Percentiles rank a stretch among this genome's conserved stretches.
These are phyloP conservation scores for Aureobasidium musti DNA, from an alignment of 2,329 filamentous ascomycete genomes.

Conservation along the genomic window DNA sequence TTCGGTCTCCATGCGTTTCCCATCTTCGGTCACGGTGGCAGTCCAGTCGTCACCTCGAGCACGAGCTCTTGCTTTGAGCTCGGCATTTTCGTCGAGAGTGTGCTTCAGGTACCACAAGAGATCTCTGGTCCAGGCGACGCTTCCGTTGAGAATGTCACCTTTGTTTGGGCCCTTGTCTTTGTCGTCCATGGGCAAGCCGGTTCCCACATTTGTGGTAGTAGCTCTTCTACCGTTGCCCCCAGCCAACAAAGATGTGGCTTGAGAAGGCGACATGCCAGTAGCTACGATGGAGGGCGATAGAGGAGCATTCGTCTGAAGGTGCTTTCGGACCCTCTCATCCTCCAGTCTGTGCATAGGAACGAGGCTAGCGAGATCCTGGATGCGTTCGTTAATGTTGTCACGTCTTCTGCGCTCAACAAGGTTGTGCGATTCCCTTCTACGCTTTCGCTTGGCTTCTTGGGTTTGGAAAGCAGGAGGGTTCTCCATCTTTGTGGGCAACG, in stretches of 20 bases:
- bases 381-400: constrained; percentile 98
- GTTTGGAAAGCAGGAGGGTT: constrained; percentile 59
- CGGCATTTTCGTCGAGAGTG: constrained; percentile 85
- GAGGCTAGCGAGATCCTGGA: constrained; percentile 91
- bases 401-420: constrained; percentile 90
- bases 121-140: constrained; percentile 95
- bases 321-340: constrained; percentile 95
- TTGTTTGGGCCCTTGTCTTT: constrained; percentile 99
- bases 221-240: constrained; percentile 81
- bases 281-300: constrained; percentile 79
- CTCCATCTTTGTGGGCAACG: constrained; percentile 73
- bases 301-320: constrained; percentile 88
- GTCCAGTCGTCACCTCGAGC: constrained; percentile 74
- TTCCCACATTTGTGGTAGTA: constrained; percentile 70
- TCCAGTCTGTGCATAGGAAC: constrained; percentile 91
- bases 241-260: constrained; percentile 83
- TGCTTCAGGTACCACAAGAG: constrained; percentile 95
- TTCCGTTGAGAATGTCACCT: constrained; percentile 95
- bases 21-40: constrained; percentile 84
- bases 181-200: constrained; percentile 88
- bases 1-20: constrained; percentile 93
- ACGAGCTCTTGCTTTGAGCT: constrained; percentile 73
- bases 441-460: constrained; percentile 90
- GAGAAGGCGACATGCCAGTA: constrained; percentile 67
- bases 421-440: constrained; percentile 92